These are phyloP conservation scores for Dactylonectria macrodidyma DNA, from an alignment of 2,329 filamentous ascomycete species.

Conservation along the genomic window DNA sequence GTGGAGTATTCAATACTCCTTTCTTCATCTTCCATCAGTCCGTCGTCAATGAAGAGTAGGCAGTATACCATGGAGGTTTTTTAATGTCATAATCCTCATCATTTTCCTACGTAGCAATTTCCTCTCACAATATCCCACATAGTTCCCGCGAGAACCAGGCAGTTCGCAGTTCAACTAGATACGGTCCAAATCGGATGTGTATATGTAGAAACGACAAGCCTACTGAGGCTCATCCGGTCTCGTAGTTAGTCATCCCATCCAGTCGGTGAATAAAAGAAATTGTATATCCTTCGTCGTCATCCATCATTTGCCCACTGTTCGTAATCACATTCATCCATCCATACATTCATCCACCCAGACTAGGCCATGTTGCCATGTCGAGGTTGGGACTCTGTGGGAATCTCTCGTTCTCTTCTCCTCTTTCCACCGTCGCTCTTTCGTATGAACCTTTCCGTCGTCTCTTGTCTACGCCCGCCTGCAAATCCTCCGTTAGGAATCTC, in stretches of 20 bases:
- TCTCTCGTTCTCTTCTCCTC: conserved; percentile 6
- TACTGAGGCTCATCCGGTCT: conserved; percentile 12
- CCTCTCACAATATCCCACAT: neutral
- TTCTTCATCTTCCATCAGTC: neutral
- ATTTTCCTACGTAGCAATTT: neutral
- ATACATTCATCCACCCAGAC: conserved; percentile 9
- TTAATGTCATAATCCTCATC: neutral
- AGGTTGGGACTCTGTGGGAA: conserved; percentile 17
- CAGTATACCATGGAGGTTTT: too few relatives aligned
- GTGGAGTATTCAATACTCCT: too few relatives aligned
- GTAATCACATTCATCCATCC: conserved; percentile 29
- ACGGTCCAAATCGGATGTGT: conserved; percentile 19
- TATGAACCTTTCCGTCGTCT: neutral
- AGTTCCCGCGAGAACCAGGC: neutral
- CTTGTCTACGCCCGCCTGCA: conserved; percentile 14
- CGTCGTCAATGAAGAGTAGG: neutral
- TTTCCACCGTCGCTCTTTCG: conserved; percentile 1
- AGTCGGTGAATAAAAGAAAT: conserved; percentile 39
- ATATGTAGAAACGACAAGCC: conserved; percentile 29
- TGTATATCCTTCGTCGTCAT: conserved; percentile 38
- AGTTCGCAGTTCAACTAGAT: neutral
- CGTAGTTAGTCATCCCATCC: conserved; percentile 18
- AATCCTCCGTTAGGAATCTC: conserved; percentile 21
- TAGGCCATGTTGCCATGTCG: conserved; percentile 31
- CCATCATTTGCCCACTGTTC: conserved; percentile 34